Evolutionary conservation across 129 eudicot genomes (phyloP), one percentile per base, ranked within the genome.

Genomic region (Silybum marianum): DNA sequence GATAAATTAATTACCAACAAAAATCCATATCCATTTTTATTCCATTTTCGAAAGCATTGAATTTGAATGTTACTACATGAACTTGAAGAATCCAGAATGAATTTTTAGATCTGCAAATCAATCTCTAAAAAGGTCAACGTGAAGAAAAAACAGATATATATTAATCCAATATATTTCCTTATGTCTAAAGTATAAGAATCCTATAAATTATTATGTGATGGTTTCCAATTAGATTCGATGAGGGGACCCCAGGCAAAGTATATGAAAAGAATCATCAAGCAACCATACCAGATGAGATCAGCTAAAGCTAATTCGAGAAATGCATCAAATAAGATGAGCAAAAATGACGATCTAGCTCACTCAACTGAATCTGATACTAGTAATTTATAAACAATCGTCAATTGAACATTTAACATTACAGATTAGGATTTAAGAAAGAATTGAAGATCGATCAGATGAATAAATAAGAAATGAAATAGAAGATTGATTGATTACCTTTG

Each of bases 321-420:
- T 44, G 80, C 74, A 81, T 72, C 65, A 32, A 73, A 40, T 2
- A 6, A 81, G 22, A 54, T 26, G 36, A 71, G 58, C 83, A 73
- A 81, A 72, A 72, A 72, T 26, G 40, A 21, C 84, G 84, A 81
- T 81, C 80, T 13, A 67, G 68, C 19, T 73, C 30, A 60, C 32
- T 28, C 51, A 62, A 74, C 9, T 44, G 75, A 81, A 74, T 62
- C 79, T 25, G 23, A 44, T 42, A 60, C 73, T 48, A 48, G 1
- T 28, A 28, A 28, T 36, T 58, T 0, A 39, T 25, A 70, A 48
- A 48, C 74, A 65, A 74, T 81, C 69, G 69, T 14, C 74, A 46
- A 24, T 40, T 60, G 69, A 26, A 16, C 21, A 24, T 40, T 60
- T 54, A 26, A 16, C 21, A 38, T 72, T 72, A 44, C 39, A 63